Conservation (phyloP, 805 yeast species). For the Saturnispora hagleri region DNA sequence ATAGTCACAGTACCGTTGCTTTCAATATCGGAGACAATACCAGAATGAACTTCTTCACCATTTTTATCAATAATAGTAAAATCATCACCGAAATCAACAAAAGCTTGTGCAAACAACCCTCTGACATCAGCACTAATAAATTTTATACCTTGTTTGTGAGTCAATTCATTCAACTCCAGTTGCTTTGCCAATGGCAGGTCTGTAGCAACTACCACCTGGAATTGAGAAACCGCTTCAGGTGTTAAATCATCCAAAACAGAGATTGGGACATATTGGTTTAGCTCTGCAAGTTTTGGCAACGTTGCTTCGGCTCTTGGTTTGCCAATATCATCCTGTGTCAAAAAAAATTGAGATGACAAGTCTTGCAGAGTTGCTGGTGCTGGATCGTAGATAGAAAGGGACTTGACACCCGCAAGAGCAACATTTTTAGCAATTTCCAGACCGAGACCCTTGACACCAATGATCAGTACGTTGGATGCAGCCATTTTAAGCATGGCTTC, state of each 20-base stretch:
- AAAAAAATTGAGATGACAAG: conserved; percentile 83
- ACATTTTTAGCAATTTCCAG: conserved; percentile 94
- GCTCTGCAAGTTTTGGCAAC: conserved; percentile 61
- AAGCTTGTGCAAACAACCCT: conserved; percentile 82
- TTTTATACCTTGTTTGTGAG: conserved; percentile 66
- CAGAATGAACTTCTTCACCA: conserved; percentile 87
- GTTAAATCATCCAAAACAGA: conserved; percentile 49
- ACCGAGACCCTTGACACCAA: conserved; percentile 90
- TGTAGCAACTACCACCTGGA: conserved; percentile 81
- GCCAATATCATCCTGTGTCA: conserved; percentile 66
- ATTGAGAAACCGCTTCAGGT: conserved; percentile 44
- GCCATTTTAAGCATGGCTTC: conserved; percentile 99
- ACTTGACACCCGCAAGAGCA: conserved; percentile 94
- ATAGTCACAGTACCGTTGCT: conserved; percentile 85
- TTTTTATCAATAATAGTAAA: conserved; percentile 77
- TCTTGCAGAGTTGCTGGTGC: conserved; percentile 56
- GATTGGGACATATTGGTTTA: conserved; percentile 87
- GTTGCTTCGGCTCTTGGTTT: conserved; percentile 65
- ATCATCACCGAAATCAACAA: conserved; percentile 80
- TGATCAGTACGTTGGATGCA: conserved; percentile 78
- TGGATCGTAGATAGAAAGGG: conserved; percentile 80
- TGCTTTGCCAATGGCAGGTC: conserved; percentile 65
- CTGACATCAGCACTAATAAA: conserved; percentile 75
- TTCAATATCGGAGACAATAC: conserved; percentile 86
- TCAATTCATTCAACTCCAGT: conserved; percentile 60